Conservation (phyloP, 2,329 filamentous ascomycete genomes). For the Apiospora sp. region DNA sequence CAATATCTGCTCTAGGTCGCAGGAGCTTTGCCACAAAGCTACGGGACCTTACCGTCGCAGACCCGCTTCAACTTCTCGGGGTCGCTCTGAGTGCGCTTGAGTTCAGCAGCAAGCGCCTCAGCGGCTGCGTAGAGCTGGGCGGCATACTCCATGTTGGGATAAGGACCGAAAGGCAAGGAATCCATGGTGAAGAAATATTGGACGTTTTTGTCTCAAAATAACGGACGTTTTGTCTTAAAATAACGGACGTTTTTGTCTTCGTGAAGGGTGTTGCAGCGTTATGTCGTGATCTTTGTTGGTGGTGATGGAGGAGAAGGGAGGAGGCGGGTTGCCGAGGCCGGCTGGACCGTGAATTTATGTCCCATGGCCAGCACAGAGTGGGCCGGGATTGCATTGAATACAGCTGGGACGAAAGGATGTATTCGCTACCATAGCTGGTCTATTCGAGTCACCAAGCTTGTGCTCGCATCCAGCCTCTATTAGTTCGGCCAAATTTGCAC, state of each 20-base stretch:
- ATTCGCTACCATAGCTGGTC: background rate
- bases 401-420: background rate
- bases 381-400: background rate
- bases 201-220: background rate
- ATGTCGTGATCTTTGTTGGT: background rate
- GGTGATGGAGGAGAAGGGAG: too few species aligned
- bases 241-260: background rate
- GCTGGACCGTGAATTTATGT: too few species aligned
- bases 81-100: background rate
- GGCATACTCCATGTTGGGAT: background rate
- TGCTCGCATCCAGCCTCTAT: too few species aligned
- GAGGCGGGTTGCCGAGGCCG: too few species aligned
- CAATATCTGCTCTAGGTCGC: background rate
- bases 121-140: background rate
- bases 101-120: background rate
- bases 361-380: too few species aligned
- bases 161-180: background rate
- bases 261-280: background rate
- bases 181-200: background rate
- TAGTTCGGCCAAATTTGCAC: background rate
- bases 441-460: background rate
- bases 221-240: background rate
- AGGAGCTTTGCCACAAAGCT: background rate
- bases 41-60: background rate
- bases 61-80: background rate